Evolutionary conservation across 495 filamentous ascomycete genomes (phyloP).

Genomic region (Neurospora hispaniola): DNA sequence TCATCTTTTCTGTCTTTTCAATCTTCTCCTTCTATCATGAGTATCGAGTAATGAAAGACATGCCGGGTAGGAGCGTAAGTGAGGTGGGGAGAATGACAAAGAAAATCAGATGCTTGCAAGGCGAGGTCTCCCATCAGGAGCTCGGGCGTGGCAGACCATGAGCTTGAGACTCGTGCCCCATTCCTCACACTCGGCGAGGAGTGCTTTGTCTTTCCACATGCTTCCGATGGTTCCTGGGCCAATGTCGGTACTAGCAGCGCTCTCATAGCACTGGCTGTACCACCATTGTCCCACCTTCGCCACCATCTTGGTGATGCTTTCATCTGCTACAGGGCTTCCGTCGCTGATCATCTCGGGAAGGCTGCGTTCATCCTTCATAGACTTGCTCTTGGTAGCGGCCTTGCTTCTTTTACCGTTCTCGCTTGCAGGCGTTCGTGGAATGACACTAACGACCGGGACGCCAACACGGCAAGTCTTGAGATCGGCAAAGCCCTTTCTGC

Average conservation of each 20-base stretch:
- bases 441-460: conserved; percentile 72
- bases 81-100: not conserved
- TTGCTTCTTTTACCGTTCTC: conserved; percentile 11
- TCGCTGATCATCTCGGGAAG: conserved; percentile 63
- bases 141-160: conserved; percentile 75
- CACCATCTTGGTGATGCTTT: conserved; percentile 83
- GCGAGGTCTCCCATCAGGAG: conserved; percentile 29
- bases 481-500: conserved; percentile 69
- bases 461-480: conserved; percentile 81
- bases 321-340: conserved; percentile 51
- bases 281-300: conserved; percentile 90
- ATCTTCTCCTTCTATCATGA: not conserved
- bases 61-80: not conserved
- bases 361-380: conserved; percentile 42
- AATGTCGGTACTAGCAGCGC: conserved; percentile 39
- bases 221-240: conserved; percentile 42
- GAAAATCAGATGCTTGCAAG: conserved; percentile 34
- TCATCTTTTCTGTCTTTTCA: conserved; percentile 5
- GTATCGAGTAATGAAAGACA: not conserved
- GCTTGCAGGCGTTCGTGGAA: conserved; percentile 30
- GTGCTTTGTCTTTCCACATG: conserved; percentile 68
- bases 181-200: conserved; percentile 79
- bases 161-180: conserved; percentile 79
- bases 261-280: conserved; percentile 89
- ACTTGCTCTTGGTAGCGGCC: conserved; percentile 8